Conservation (phyloP, 2,329 filamentous ascomycete species). For the Diaporthe vaccinii region DNA sequence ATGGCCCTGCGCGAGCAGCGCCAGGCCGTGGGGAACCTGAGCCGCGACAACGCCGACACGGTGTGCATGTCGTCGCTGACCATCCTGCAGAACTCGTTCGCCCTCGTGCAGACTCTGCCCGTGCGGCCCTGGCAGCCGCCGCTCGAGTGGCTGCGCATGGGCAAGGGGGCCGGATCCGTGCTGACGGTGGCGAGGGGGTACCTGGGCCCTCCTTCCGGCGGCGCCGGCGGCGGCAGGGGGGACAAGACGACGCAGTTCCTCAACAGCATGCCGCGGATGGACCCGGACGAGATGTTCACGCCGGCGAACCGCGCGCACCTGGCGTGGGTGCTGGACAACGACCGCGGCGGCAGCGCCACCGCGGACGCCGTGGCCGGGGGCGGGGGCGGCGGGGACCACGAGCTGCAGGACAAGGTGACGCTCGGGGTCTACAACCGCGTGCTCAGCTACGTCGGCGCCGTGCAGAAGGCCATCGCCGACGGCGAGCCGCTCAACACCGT, state of each 20-base stretch:
- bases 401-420: conserved; percentile 49
- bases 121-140: conserved; percentile 55
- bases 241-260: conserved; percentile 48
- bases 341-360: conserved; percentile 37
- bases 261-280: conserved; percentile 48
- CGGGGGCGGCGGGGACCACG: conserved; percentile 43
- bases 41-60: conserved; percentile 49
- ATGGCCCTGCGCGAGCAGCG: conserved; percentile 54
- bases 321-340: conserved; percentile 52
- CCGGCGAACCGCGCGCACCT: conserved; percentile 48
- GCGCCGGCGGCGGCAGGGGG: conserved; percentile 16
- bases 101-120: conserved; percentile 54
- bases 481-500: conserved; percentile 49
- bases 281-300: conserved; percentile 50
- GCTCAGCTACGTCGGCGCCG: conserved; percentile 53
- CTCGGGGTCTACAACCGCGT: conserved; percentile 49
- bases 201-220: conserved; percentile 39
- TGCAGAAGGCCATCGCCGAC: conserved; percentile 47
- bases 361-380: conserved; percentile 41
- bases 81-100: conserved; percentile 54
- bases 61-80: conserved; percentile 53
- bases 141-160: conserved; percentile 54
- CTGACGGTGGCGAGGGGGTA: conserved; percentile 47
- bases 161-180: conserved; percentile 52
- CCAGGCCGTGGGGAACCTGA: conserved; percentile 51